These are phyloP conservation scores for Dillenia suffruticosa DNA, from an alignment of 164 flowering plant species.

Conservation along the genomic window DNA sequence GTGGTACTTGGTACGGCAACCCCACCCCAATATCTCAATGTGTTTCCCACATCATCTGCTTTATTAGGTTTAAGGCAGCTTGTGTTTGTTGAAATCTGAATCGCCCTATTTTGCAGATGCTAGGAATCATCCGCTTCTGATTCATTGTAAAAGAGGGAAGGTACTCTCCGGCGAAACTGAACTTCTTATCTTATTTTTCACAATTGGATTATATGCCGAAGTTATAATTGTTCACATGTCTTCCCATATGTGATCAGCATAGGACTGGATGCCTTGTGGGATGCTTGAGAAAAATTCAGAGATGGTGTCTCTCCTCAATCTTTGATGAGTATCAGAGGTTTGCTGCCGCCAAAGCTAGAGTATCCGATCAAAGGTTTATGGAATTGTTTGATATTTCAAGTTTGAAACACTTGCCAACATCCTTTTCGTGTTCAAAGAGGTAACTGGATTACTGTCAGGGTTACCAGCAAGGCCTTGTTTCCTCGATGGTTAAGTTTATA, in stretches of 20 bases:
- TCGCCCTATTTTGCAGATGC: conserved; percentile 31
- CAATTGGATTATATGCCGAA: not conserved
- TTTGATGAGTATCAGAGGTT: conserved; percentile 62
- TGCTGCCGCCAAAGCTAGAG: conserved; percentile 65
- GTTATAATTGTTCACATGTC: not conserved
- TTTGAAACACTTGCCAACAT: conserved; percentile 30
- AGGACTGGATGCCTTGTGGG: conserved; percentile 77
- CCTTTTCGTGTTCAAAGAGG: conserved; percentile 29
- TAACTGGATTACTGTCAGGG: not conserved
- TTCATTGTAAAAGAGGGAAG: conserved; percentile 87
- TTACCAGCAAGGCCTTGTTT: not conserved
- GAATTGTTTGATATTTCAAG: conserved; percentile 51
- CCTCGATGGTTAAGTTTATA: not conserved
- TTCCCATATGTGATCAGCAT: conserved; percentile 31
- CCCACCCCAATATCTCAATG: no score
- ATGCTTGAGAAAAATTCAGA: conserved; percentile 57
- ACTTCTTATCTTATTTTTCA: not conserved
- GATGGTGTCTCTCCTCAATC: conserved; percentile 61
- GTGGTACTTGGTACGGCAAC: conserved; percentile 52
- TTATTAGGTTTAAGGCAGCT: no score
- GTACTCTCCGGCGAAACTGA: conserved; percentile 18
- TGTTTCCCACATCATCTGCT: no score
- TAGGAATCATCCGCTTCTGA: conserved; percentile 65
- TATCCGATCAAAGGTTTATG: conserved; percentile 65
- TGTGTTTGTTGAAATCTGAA: no score